Conservation (phyloP, 768 basidiomycete species). For the Auricularia heimuer region DNA sequence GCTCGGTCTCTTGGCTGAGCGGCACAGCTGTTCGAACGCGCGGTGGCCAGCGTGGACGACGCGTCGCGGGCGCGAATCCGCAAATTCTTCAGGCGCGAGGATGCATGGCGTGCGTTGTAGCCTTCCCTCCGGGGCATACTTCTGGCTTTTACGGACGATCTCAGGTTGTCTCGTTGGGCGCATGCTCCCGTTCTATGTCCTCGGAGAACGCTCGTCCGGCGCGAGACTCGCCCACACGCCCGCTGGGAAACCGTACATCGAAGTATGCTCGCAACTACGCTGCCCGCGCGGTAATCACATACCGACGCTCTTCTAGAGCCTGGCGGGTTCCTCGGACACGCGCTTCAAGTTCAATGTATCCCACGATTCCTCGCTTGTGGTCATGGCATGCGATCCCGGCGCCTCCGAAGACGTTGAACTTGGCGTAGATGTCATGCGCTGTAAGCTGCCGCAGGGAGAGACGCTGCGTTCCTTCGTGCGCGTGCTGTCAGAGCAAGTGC, state of each 20-base stretch:
- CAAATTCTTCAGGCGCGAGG: conserved; percentile 60
- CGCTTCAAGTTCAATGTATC: conserved; percentile 69
- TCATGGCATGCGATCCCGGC: conserved; percentile 38
- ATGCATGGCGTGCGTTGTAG: conserved; percentile 54
- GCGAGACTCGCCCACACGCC: conserved; percentile 49
- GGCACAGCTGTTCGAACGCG: conserved; percentile 52
- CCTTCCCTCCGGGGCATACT: too few relatives aligned
- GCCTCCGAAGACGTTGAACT: conserved; percentile 18
- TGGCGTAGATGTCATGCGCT: conserved; percentile 78
- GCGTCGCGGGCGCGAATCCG: conserved; percentile 47
- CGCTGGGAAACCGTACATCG: conserved; percentile 70
- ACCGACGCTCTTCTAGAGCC: not conserved
- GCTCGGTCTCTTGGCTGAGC: not conserved
- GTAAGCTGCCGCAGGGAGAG: conserved; percentile 49
- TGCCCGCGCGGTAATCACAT: conserved; percentile 7
- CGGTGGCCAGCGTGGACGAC: conserved; percentile 47
- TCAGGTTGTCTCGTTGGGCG: conserved; percentile 69
- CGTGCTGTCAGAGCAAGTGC: conserved; percentile 57
- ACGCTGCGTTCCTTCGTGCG: conserved; percentile 53
- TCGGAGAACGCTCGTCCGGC: conserved; percentile 41
- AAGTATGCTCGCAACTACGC: conserved; percentile 11
- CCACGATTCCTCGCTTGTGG: conserved; percentile 67
- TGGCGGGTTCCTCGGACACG: conserved; percentile 6
- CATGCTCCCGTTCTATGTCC: conserved; percentile 57
- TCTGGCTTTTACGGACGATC: not conserved